These are phyloP conservation scores for Nemania sp. DNA, from an alignment of 2,329 filamentous ascomycete species.

Conservation along the genomic window DNA sequence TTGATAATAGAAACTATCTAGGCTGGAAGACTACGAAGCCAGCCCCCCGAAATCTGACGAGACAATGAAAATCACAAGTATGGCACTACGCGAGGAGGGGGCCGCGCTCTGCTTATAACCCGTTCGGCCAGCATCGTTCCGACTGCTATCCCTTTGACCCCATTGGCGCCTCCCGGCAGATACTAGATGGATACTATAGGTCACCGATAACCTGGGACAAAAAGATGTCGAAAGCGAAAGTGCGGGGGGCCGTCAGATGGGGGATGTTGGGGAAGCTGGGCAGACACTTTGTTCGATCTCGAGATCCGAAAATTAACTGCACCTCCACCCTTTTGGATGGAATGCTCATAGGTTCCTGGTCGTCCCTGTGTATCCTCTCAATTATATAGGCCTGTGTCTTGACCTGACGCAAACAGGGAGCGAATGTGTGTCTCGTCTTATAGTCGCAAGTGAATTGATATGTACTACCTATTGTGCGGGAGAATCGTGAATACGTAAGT, in stretches of 20 bases:
- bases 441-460: not conserved
- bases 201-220: conserved; percentile 8
- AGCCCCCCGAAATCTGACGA: not conserved
- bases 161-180: not conserved
- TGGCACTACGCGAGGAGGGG: not conserved
- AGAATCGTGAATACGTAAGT: not conserved
- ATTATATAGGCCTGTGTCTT: not conserved
- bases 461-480: too few relatives aligned
- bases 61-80: not conserved
- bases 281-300: not conserved
- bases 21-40: not conserved
- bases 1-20: not conserved
- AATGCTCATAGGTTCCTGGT: not conserved
- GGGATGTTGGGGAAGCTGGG: conserved; percentile 23
- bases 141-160: not conserved
- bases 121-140: conserved; percentile 18
- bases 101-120: conserved; percentile 14
- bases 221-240: not conserved
- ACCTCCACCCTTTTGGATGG: not conserved
- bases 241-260: conserved; percentile 16
- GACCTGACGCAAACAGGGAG: not conserved
- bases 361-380: not conserved
- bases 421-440: not conserved
- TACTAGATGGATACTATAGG: not conserved
- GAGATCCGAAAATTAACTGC: not conserved